Conservation (phyloP, 1,284 basidiomycete genomes). For the Apiotrichum veenhuisii region DNA sequence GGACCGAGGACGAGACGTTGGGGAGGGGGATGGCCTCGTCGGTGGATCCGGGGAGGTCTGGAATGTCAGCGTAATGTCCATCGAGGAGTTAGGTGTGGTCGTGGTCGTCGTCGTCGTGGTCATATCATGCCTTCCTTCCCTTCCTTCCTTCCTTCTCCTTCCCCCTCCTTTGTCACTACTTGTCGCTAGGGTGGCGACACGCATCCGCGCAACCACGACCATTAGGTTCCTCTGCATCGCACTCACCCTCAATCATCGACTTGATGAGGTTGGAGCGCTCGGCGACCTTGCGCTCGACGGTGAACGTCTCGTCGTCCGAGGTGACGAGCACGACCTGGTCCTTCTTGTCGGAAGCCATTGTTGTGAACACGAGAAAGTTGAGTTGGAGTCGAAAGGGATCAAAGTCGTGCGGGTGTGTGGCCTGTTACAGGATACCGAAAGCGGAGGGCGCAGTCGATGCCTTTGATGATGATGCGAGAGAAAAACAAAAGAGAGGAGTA, state of each 20-base stretch:
- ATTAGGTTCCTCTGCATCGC: not conserved
- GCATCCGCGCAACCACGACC: no score
- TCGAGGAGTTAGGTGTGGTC: no score
- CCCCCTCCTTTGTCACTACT: no score
- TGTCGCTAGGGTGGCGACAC: no score
- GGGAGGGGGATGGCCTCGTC: conserved; percentile 88
- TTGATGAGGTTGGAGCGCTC: conserved; percentile 95
- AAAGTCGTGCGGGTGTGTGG: not conserved
- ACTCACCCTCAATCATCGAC: conserved; percentile 96
- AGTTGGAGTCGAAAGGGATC: not conserved
- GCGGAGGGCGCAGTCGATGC: no score
- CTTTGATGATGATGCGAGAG: no score
- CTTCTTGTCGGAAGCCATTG: conserved; percentile 31
- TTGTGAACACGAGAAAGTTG: not conserved
- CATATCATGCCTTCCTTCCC: no score
- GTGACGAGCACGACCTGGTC: conserved; percentile 50
- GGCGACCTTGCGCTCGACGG: conserved; percentile 89
- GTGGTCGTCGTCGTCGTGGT: no score
- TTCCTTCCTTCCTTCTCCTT: no score
- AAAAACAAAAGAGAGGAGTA: no score
- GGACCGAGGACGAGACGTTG: conserved; percentile 91
- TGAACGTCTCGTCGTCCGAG: conserved; percentile 94
- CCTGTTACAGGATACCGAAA: no score
- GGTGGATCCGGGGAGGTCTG: conserved; percentile 89
- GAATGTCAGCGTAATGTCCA: no score